Evolutionary conservation across 176 grass and related monocot genomes (phyloP).

Genomic region (Cocos nucifera): DNA sequence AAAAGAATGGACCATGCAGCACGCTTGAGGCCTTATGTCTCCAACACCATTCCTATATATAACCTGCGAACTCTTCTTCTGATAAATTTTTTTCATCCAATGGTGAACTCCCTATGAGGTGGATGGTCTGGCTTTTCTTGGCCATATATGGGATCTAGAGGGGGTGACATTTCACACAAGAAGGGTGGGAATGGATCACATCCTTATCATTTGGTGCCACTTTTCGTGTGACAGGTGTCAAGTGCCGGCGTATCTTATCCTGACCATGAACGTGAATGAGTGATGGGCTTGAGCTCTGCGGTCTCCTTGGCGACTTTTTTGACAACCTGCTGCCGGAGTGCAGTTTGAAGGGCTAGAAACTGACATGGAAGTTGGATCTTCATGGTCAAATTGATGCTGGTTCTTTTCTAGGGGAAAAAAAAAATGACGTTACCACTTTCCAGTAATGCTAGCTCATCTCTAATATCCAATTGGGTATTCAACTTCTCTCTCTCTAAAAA

Average conservation of each 20-base stretch:
- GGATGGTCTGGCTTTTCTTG: conserved; percentile 20
- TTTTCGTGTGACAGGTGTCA: conserved; percentile 12
- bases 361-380: no score
- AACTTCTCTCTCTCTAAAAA: no score
- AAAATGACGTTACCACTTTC: no score
- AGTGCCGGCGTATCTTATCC: conserved; percentile 2
- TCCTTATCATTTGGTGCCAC: conserved; percentile 22
- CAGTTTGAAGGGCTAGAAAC: no score
- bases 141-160: conserved; percentile 1
- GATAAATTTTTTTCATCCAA: background rate
- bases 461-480: no score
- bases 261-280: conserved; percentile 6
- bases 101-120: conserved; percentile 1
- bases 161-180: conserved; percentile 25
- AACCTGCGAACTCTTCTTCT: conserved; percentile 3
- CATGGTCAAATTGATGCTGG: no score
- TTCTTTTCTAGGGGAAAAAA: no score
- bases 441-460: no score
- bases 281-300: conserved; percentile 10
- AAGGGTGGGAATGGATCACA: conserved; percentile 16
- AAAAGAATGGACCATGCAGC: background rate
- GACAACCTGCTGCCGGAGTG: no score
- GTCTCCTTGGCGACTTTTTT: no score
- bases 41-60: conserved; percentile 21
- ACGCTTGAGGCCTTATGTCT: conserved; percentile 4